Base-by-base conservation (phyloP, 225 moss, liverwort and hornwort genomes). In the Bryoerythrophyllum caledonicum region DNA sequence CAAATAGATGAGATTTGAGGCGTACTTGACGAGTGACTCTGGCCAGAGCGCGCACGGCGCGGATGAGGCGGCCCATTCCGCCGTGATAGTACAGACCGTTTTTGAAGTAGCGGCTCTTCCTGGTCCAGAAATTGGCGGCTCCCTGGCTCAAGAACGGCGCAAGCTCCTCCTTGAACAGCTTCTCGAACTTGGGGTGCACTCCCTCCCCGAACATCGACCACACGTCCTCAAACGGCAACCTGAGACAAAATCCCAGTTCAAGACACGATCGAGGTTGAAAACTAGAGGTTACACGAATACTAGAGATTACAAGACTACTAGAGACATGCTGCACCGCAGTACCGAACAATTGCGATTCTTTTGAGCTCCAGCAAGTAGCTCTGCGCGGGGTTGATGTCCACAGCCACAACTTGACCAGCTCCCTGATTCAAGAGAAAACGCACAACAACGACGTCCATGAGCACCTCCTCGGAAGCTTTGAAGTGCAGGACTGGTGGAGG, bases 161-260 rank as follows among this genome's bases (percentile, higher is more conserved):
- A 24, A 99, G 78, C 56, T 99, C 93, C 69, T 80, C 84, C 44
- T 86, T 78, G 44, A 99, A 81, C 55, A 99, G 63, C 35, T 81
- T 74, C 32, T 91, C 91, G 40, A 93, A 99, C 46, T 85, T 92
- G 34, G 95, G 90, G 75, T 99, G 99, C 55, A 99, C 79, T 38
- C 99, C 99, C 60, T 99, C 93, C 60, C 99, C 99, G 62, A 99
- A 95, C 99, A 99, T 99, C 58, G 81, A 88, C 99, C 99, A 99
- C 55, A 95, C 93, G 63, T 99, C 99, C 71, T 99, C 91, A 43
- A 91, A 99, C 6, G 91, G 90, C 72, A 99, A 74, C 66, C 97
- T 99, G 86, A 6, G 19, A 17, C 25, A 16, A 27, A 7, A 30
- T 5, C n/a, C 30, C 44, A 49, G 5, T 49, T 48, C 38, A 38